Evolutionary conservation across 176 grass and related monocot species (phyloP), one percentile per base, ranked within the genome.

Genomic region (Poa pratensis): DNA sequence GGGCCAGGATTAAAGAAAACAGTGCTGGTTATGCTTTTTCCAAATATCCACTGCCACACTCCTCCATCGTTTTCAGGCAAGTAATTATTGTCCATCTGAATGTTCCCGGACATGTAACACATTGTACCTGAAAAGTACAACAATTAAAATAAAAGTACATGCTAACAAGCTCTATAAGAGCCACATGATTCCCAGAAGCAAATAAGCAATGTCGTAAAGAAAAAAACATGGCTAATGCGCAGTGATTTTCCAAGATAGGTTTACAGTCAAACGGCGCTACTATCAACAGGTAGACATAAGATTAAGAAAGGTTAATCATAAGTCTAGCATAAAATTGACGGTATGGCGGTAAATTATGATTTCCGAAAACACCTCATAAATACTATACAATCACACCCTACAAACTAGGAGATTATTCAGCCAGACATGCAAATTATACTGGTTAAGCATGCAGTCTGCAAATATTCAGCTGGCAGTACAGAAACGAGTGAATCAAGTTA

Each of bases 1-100:
- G 79, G 62, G 27, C 85, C 84, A 89, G 81, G 63, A 87, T 99
- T 99, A 66, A 90, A 90, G 79, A 99, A 85, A 84, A 95, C 79
- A 18, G 82, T 88, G 83, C 88, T 99, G 84, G 82, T 89, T 30
- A 92, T 73, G 70, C 84, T 89, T 92, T 90, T 95, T 60, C 96
- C 96, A 89, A 99, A 99, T 87, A 99, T 69, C 93, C 96, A 94
- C 84, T 96, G 93, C 96, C 93, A 99, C 18, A 99, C 20, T 4
- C 96, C 93, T 28, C 89, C 93, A 5, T 99, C 96, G 30, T 96
- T 92, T 83, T 92, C 93, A 88, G 87, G 87, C 73, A 90, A 82
- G 83, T 99, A 99, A 78, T 90, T 90, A 48, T 96, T 99, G 42
- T 96, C 90, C 88, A 92, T 92, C 87, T 99, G 90, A 76, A 96